Evolutionary conservation across 495 filamentous ascomycete species (phyloP), one percentile per base, ranked within the genome.

Genomic region (Letharia lupina): DNA sequence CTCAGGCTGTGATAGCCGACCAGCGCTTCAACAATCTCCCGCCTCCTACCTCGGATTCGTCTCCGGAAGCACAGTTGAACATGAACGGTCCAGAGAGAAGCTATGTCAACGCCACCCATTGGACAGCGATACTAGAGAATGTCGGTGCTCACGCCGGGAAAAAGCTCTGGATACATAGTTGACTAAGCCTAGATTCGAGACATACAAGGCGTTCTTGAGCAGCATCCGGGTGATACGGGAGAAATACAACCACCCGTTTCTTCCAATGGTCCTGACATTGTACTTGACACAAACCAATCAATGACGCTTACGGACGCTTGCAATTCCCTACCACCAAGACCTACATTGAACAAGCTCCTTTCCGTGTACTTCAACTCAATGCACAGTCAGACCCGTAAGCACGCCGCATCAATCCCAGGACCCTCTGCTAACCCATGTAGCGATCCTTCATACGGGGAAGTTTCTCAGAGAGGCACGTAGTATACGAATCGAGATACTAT

Each of bases 71-170:
- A 18, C 37, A 35, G 5, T 45, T 48, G 15, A 44, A 63, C 40
- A 37, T 37, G 11, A 62, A 48, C 23, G 39, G 7, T 28, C 6
- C 40, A 28, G 60, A 47, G 20, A 58, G 16, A 23, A 57, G 73
- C 18, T 84, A 81, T 59, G 77, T 84, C 12, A 81, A 79, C 2
- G 78, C 79, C 12, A 82, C 81, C 57, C 81, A 86, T 59, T 84
- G 81, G 73, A 78, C 83, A 70, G 80, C 82, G n/a, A 82, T 86
- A 50, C 69, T 84, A 28, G 79, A 85, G 28, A 69, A 75, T 65
- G 73, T 77, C 44, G 77, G 73, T 63, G 23, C 71, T 48, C 68
- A 75, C 35, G 68, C 73, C 28, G 70, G 61, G 48, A 33, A n/a
- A 18, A 44, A 60, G 23, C 39, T 61, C 47, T 11, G 75, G 75